Conservation (phyloP, 176 grass and related monocot species). For the Aegilops tauschii region DNA sequence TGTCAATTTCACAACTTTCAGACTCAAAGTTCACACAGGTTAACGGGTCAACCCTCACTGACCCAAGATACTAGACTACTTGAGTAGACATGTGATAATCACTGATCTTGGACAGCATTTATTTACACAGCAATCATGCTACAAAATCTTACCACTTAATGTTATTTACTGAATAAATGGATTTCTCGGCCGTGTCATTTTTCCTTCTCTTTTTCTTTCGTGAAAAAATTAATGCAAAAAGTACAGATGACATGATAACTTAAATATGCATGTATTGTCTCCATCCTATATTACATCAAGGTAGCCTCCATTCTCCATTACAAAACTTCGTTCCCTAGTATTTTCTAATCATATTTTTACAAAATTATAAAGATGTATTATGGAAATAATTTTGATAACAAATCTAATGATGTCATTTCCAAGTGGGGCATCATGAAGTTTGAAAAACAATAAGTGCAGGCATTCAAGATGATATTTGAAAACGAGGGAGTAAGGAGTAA, state of each 20-base stretch:
- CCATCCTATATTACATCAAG: neutral
- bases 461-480: neutral
- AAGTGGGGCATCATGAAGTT: neutral
- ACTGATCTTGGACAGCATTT: neutral
- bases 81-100: slow-evolving; percentile 3
- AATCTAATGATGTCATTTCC: neutral
- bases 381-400: neutral
- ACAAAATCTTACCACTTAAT: neutral
- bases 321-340: neutral
- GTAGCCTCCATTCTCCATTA: neutral
- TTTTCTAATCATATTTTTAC: neutral
- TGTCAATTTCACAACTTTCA: neutral
- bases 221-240: neutral
- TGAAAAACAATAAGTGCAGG: neutral
- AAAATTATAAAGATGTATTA: neutral
- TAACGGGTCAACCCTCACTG: neutral
- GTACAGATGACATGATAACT: neutral
- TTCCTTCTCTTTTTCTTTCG: neutral
- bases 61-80: slow-evolving; percentile 5
- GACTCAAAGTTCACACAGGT: neutral
- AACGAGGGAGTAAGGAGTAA: neutral
- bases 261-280: neutral
- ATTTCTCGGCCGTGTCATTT: neutral
- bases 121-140: neutral
- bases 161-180: neutral